These are phyloP conservation scores for Nelumbo lutea DNA, from an alignment of 164 flowering plant genomes.

Conservation along the genomic window DNA sequence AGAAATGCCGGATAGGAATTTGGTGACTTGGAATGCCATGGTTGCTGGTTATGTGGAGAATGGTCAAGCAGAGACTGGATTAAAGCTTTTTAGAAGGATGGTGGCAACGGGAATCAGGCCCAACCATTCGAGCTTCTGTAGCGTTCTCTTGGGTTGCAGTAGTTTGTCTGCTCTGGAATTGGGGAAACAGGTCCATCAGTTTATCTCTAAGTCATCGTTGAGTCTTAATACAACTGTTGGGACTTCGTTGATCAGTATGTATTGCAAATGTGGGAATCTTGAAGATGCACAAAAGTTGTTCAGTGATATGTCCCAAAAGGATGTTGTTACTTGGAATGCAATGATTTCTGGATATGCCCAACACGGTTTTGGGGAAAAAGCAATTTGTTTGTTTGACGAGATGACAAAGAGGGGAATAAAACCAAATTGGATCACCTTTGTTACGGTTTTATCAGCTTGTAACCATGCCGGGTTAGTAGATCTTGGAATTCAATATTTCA, in stretches of 20 bases:
- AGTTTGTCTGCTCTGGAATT: too few species aligned
- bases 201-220: conserved; percentile 10
- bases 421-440: conserved; percentile 31
- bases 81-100: too few species aligned
- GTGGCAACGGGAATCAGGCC: too few species aligned
- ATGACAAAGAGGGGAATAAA: conserved; percentile 14
- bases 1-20: too few species aligned
- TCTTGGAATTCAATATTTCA: conserved; percentile 19
- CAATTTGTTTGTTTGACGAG: conserved; percentile 21
- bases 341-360: conserved; percentile 35
- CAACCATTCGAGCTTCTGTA: conserved; percentile 12
- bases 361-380: conserved; percentile 27
- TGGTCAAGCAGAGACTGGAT: neutral
- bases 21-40: too few species aligned
- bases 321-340: conserved; percentile 30
- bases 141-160: conserved; percentile 27
- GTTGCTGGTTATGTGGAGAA: conserved; percentile 15
- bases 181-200: too few species aligned
- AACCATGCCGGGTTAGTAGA: conserved; percentile 27
- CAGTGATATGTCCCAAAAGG: conserved; percentile 13
- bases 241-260: conserved; percentile 27
- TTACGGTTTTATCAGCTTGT: conserved; percentile 12
- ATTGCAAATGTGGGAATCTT: conserved; percentile 30
- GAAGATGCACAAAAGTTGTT: conserved; percentile 22
- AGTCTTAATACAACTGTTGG: conserved; percentile 17